Evolutionary conservation across 306 rosid species (phyloP), one percentile per base, ranked within the genome.

Genomic region (Vicia sativa): DNA sequence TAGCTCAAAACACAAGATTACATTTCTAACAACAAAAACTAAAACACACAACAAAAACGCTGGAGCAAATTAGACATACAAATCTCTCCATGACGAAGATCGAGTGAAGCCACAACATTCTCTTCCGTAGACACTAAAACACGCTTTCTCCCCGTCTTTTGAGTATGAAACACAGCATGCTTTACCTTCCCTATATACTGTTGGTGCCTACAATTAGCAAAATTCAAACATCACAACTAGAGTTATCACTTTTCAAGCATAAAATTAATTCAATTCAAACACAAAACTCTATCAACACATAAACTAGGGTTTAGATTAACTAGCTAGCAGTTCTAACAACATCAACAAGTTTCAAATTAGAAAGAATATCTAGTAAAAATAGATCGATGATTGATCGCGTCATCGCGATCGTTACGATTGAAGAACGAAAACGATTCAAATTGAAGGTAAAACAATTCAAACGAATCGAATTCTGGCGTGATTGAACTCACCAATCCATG

Each of bases 61-160:
- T 25, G 3, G 42, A 28, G 28, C 39, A 60, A 68, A 38, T 45
- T 8, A 48, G 12, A 72, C 97, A 60, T 72, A 95, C 99, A 87
- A 70, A 95, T 90, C 80, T 91, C 97, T 76, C 99, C 99, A 35
- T 67, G 99, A 45, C 99, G 96, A 74, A 95, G 99, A 81, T 95
- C 97, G 37, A 95, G 97, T 6, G 99, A 95, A n/a, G 99, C 97
- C 64, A 95, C 65, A 6, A 88, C 96, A 70, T 90, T 95, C 89
- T 95, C 97, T 76, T 90, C 95, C 4, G 97, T 95, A 19, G 96
- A 90, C 67, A 95, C 99, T 21, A 95, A 80, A 57, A 95, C 99
- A 49, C 99, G 97, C 87, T 84, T 95, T 15, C 97, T 63, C 49
- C 96, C 96, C 9, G 88, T 74, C 81, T 90, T 95, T 11, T 89